These are phyloP conservation scores for Cyberlindnera mississippiensis DNA, from an alignment of 805 yeast genomes.

Conservation along the genomic window DNA sequence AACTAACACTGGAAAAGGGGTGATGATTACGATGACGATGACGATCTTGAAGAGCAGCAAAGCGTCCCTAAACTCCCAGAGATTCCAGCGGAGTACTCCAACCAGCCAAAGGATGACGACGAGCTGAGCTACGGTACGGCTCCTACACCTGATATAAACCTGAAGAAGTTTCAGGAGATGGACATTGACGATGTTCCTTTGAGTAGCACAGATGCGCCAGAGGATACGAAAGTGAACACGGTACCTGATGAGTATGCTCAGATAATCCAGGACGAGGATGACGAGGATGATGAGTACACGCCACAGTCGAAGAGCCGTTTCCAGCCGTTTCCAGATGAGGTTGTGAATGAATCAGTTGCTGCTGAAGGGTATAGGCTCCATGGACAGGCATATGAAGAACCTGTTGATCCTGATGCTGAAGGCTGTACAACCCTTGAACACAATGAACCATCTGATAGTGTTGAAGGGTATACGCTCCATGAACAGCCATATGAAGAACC, in stretches of 20 bases:
- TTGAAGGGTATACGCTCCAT: not conserved
- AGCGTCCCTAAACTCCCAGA: conserved; percentile 9
- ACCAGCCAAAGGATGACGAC: not conserved
- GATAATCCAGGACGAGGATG: conserved; percentile 14
- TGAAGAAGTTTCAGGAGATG: conserved; percentile 19
- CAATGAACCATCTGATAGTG: no score
- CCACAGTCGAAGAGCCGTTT: conserved; percentile 13
- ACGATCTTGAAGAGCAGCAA: conserved; percentile 7
- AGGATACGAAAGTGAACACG: conserved; percentile 1
- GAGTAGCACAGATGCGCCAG: not conserved
- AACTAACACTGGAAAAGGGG: conserved; percentile 14
- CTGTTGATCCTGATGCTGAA: no score
- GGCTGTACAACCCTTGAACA: no score
- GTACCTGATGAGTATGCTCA: conserved; percentile 16
- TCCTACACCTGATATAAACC: conserved; percentile 8
- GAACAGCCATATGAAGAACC: not conserved
- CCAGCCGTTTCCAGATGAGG: conserved; percentile 5
- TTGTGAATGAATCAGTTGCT: not conserved
- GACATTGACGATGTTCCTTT: conserved; percentile 22
- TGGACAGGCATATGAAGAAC: no score
- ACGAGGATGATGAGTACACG: conserved; percentile 24
- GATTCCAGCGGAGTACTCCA: conserved; percentile 6
- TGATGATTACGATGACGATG: conserved; percentile 22
- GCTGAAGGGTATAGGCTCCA: no score
- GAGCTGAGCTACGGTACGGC: conserved; percentile 8